These are phyloP conservation scores for Rhazya stricta DNA, from an alignment of 257 asterid species.

Conservation along the genomic window DNA sequence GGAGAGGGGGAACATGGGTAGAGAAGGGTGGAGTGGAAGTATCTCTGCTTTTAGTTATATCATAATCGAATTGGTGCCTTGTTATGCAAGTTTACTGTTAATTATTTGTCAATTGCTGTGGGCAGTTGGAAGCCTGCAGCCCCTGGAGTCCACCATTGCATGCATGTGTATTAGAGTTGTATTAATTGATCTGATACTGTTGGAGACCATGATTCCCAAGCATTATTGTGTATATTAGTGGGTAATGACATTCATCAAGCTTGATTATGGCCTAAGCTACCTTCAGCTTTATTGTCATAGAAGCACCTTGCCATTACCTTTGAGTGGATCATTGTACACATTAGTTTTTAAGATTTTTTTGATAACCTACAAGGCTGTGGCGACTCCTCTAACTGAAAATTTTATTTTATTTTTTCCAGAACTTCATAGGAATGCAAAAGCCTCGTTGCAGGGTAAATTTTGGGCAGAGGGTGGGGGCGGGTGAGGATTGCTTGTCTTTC, in stretches of 20 bases:
- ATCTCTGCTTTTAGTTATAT: neutral
- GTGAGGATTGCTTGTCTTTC: too few relatives aligned
- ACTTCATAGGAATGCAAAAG: too few relatives aligned
- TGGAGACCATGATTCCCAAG: neutral
- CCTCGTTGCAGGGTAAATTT: too few relatives aligned
- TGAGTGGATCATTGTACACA: neutral
- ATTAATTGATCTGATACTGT: neutral
- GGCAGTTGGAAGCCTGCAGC: neutral
- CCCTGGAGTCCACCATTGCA: neutral
- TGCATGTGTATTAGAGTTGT: neutral
- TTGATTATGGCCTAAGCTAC: neutral
- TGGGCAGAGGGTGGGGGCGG: too few relatives aligned
- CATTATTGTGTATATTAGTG: neutral
- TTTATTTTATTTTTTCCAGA: too few relatives aligned
- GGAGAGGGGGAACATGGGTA: too few relatives aligned
- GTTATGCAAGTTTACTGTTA: neutral
- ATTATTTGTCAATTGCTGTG: neutral
- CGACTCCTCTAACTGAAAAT: too few relatives aligned
- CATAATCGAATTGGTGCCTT: neutral
- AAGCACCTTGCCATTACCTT: neutral
- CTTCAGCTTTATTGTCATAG: neutral
- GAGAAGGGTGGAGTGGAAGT: too few relatives aligned
- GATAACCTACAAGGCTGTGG: conserved; percentile 4
- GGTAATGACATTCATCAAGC: neutral
- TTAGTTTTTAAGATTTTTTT: conserved; percentile 6